Evolutionary conservation across 116 monocot species (phyloP), one percentile per base, ranked within the genome.

Genomic region (Iris pallida): DNA sequence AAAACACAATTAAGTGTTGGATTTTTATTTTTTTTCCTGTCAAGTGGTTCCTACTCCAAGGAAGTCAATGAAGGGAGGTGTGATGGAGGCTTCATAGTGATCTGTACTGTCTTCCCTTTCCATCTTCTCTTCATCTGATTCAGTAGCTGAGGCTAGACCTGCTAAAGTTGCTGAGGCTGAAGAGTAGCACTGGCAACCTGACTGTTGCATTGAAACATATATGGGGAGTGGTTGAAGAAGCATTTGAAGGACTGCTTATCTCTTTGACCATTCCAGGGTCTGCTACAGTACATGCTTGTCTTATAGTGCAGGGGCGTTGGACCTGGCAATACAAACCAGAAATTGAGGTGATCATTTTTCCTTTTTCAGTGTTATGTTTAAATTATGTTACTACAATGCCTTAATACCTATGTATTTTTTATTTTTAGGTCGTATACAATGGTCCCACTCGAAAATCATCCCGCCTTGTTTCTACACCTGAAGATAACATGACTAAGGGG

Each of bases 61-160:
- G 56, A 91, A 91, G 78, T 91, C 91, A 53, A 91, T 91, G 82
- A 91, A 91, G 44, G 79, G 30, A 47, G 87, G 91, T 8, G 87
- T 51, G 13, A 68, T 20, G 55, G 72, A 54, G 41, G 68, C 42
- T 44, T 78, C 79, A 63, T 48, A 61, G 59, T 78, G 69, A 30
- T 30, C 30, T 30, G 30, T 30, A 42, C 59, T 45, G 47, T 55
- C 51, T 16, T 47, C 58, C 43, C 70, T 60, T 18, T 69, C 68
- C 30, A 0, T 30, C 30, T 30, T 30, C 14, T 68, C 62, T 51
- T 81, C 74, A 42, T 56, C 30, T 30, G 30, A 30, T 30, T 30
- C 49, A 3, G 66, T 57, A n/a, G 71, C 42, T 1, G 66, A 59
- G n/a, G 56, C 57, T 8, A 57, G 20, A 10, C 66, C 59, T 16